phyloP scores from a whole-genome alignment of 148 eudicot species.

The Cornus florida region DNA sequence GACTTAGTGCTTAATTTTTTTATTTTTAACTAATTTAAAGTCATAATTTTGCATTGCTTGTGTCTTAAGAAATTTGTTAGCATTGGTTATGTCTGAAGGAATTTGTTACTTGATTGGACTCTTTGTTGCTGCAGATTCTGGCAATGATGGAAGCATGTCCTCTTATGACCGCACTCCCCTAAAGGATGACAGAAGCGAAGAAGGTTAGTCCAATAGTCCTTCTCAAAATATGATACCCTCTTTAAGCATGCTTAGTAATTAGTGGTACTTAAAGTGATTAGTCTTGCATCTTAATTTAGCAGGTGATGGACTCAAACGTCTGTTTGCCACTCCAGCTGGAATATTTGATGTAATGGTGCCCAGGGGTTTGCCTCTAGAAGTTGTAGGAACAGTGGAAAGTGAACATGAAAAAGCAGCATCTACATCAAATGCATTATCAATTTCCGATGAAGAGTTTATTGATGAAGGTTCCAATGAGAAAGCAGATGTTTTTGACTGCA shows the following conservation, averaged over 20 bases:
- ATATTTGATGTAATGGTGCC: not conserved
- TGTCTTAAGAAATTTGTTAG: too few relatives aligned
- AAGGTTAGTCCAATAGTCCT: constrained; percentile 3
- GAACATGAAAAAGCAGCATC: not conserved
- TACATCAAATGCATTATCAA: not conserved
- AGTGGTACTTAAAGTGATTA: not conserved
- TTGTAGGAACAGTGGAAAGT: not conserved
- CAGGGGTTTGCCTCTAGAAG: not conserved
- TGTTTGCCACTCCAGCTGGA: constrained; percentile 24
- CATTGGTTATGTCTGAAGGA: too few relatives aligned
- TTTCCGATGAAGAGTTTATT: not conserved
- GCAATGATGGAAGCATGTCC: too few relatives aligned
- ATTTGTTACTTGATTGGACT: too few relatives aligned
- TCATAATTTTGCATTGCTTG: too few relatives aligned
- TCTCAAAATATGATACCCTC: not conserved
- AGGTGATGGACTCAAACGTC: constrained; percentile 8
- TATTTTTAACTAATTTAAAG: too few relatives aligned
- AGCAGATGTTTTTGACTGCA: not conserved
- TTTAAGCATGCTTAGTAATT: not conserved
- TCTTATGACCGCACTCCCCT: not conserved
- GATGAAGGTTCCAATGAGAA: not conserved
- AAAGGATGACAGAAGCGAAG: not conserved
- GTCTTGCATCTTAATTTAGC: not conserved
- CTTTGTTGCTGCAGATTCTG: too few relatives aligned
- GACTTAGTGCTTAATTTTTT: not conserved